Conservation (phyloP, 306 rosid genomes). For the Oxytropis ochrocephala region DNA sequence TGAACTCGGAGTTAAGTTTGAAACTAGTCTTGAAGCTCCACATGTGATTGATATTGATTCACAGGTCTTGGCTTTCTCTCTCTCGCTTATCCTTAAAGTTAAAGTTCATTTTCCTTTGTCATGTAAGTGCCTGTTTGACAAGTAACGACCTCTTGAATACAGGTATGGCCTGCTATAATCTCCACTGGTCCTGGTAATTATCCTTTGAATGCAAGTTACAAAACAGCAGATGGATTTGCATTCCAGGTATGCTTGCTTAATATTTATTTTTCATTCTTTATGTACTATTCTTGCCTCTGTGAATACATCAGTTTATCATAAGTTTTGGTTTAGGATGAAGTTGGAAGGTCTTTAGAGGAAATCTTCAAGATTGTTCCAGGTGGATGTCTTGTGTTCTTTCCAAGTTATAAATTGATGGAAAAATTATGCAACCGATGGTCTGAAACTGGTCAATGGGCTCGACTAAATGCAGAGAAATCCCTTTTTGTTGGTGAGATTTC, state of each 20-base stretch:
- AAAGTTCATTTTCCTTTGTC: slow-evolving; percentile 13
- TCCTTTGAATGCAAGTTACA: slow-evolving; percentile 88
- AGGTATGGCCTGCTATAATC: slow-evolving; percentile 92
- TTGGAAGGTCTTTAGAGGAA: slow-evolving; percentile 87
- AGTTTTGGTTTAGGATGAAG: slow-evolving; percentile 60
- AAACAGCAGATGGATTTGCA: slow-evolving; percentile 77
- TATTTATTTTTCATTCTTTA: background rate
- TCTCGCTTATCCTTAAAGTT: slow-evolving; percentile 20
- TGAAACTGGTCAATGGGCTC: slow-evolving; percentile 96
- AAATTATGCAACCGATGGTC: slow-evolving; percentile 80
- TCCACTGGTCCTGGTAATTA: slow-evolving; percentile 73
- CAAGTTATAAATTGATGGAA: slow-evolving; percentile 92
- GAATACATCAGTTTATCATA: slow-evolving; percentile 18
- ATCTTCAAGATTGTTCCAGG: slow-evolving; percentile 75
- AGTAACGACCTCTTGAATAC: slow-evolving; percentile 27
- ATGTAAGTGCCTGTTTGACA: slow-evolving; percentile 21
- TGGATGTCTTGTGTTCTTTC: slow-evolving; percentile 93
- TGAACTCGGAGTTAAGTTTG: slow-evolving; percentile 90
- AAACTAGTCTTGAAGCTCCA: slow-evolving; percentile 86
- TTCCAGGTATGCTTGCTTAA: slow-evolving; percentile 56
- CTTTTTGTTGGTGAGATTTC: slow-evolving; percentile 71
- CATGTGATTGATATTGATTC: slow-evolving; percentile 83
- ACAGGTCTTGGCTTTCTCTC: slow-evolving; percentile 41
- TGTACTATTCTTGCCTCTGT: background rate
- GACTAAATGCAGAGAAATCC: slow-evolving; percentile 47